phyloP scores from a whole-genome alignment of 2,329 filamentous ascomycete species.

The Gliomastix tumulicola region DNA sequence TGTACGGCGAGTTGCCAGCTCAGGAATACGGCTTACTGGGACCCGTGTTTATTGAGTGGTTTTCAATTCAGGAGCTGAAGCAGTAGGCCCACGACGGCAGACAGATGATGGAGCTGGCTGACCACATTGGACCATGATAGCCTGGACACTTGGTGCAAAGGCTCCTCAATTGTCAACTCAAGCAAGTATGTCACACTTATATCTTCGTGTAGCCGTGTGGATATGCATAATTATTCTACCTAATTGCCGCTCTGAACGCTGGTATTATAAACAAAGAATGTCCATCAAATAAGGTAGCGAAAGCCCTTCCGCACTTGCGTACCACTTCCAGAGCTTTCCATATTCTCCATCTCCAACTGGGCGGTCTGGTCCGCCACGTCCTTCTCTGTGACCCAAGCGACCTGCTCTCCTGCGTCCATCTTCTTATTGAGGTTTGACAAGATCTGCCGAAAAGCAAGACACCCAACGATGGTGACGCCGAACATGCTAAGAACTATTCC shows the following conservation, averaged over 20 bases:
- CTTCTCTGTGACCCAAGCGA: constrained; percentile 24
- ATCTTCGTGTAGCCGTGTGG: too few species aligned
- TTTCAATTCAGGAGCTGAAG: too few species aligned
- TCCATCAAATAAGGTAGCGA: constrained; percentile 37
- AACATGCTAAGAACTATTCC: constrained; percentile 61
- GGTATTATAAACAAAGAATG: too few species aligned
- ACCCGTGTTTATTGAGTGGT: neutral
- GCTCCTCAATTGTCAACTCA: too few species aligned
- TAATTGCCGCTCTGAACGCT: too few species aligned
- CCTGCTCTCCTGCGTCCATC: constrained; percentile 35
- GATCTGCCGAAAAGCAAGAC: constrained; percentile 37
- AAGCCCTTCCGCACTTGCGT: constrained; percentile 38
- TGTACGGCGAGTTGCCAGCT: neutral
- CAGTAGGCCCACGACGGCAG: too few species aligned
- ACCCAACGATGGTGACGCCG: constrained; percentile 47
- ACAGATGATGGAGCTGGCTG: too few species aligned
- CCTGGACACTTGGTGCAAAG: too few species aligned
- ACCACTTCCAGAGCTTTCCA: constrained; percentile 34
- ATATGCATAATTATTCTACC: too few species aligned
- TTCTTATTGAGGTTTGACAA: constrained; percentile 38
- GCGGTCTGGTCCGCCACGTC: too few species aligned
- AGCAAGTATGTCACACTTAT: too few species aligned
- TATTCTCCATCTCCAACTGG: constrained; percentile 25
- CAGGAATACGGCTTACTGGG: neutral
- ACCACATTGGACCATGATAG: too few species aligned